phyloP scores from a whole-genome alignment of 1,139 yeast genomes.

The Hemisphaericaspora subhashii region DNA sequence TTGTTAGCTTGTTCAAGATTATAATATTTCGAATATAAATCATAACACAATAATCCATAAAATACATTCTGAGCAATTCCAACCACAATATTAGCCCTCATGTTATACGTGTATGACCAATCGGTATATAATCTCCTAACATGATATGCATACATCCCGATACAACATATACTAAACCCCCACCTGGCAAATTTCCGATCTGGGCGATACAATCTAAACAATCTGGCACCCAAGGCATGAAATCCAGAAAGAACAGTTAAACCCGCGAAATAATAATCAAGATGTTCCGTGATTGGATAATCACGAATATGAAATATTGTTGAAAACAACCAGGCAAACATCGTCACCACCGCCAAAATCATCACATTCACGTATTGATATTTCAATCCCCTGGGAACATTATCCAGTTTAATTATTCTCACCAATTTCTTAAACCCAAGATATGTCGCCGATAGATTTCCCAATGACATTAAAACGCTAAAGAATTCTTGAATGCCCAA shows the following conservation, averaged over 20 bases:
- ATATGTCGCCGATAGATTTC: conserved; percentile 76
- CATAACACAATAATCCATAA: conserved; percentile 32
- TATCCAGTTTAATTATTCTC: conserved; percentile 14
- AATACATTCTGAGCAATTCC: conserved; percentile 74
- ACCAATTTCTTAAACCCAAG: conserved; percentile 50
- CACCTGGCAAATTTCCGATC: conserved; percentile 26
- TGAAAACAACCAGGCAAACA: conserved; percentile 87
- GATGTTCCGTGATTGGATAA: conserved; percentile 69
- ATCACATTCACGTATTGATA: conserved; percentile 42
- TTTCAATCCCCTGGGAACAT: conserved; percentile 13
- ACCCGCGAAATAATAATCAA: conserved; percentile 94
- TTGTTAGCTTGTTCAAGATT: conserved; percentile 20
- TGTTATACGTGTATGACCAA: conserved; percentile 93
- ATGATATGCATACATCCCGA: conserved; percentile 58
- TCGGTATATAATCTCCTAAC: conserved; percentile 63
- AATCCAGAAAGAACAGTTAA: conserved; percentile 79
- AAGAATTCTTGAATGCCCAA: conserved; percentile 82
- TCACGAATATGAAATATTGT: conserved; percentile 89
- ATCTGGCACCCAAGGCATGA: conserved; percentile 62
- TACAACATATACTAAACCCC: conserved; percentile 43
- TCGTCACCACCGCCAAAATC: conserved; percentile 53
- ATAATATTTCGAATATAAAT: conserved; percentile 35
- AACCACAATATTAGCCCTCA: conserved; percentile 81
- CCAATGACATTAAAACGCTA: conserved; percentile 76
- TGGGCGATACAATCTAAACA: conserved; percentile 53